Conservation (phyloP, 495 filamentous ascomycete species). For the Xylaria longipes region DNA sequence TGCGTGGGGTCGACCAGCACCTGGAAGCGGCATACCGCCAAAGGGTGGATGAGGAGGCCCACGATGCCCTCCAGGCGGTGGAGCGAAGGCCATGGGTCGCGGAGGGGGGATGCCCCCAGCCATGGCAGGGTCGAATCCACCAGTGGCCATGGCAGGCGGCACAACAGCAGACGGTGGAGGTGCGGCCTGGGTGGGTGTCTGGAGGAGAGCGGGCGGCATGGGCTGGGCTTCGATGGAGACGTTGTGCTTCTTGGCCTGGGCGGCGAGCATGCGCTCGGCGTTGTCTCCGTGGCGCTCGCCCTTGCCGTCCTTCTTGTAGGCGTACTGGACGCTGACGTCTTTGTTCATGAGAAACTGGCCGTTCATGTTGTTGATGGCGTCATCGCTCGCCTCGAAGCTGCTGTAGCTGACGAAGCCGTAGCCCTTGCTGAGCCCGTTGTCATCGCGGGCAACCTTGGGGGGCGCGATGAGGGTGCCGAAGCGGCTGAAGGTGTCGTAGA, state of each 20-base stretch:
- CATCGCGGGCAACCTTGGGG: slow-evolving; percentile 94
- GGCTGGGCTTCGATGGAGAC: slow-evolving; percentile 73
- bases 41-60: slow-evolving; percentile 46
- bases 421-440: slow-evolving; percentile 88
- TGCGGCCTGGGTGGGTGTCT: slow-evolving; percentile 43
- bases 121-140: slow-evolving; percentile 37
- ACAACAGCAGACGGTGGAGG: slow-evolving; percentile 37
- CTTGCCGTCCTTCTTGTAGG: slow-evolving; percentile 99
- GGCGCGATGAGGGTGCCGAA: slow-evolving; percentile 85
- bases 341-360: slow-evolving; percentile 98
- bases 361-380: slow-evolving; percentile 91
- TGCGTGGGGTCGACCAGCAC: slow-evolving; percentile 39
- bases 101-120: slow-evolving; percentile 37
- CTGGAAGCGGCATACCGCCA: slow-evolving; percentile 36
- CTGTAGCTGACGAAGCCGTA: slow-evolving; percentile 97
- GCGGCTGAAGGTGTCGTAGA: slow-evolving; percentile 96
- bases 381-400: slow-evolving; percentile 93
- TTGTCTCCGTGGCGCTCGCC: slow-evolving; percentile 95
- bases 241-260: slow-evolving; percentile 93
- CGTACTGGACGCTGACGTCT: slow-evolving; percentile 93
- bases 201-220: slow-evolving; percentile 62
- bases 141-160: slow-evolving; percentile 40
- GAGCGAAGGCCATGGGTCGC: slow-evolving; percentile 40
- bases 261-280: slow-evolving; percentile 90
- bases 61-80: slow-evolving; percentile 52